Evolutionary conservation across 345 rosid genomes (phyloP), one percentile per base, ranked within the genome.

Genomic region (Gossypium mustelinum): DNA sequence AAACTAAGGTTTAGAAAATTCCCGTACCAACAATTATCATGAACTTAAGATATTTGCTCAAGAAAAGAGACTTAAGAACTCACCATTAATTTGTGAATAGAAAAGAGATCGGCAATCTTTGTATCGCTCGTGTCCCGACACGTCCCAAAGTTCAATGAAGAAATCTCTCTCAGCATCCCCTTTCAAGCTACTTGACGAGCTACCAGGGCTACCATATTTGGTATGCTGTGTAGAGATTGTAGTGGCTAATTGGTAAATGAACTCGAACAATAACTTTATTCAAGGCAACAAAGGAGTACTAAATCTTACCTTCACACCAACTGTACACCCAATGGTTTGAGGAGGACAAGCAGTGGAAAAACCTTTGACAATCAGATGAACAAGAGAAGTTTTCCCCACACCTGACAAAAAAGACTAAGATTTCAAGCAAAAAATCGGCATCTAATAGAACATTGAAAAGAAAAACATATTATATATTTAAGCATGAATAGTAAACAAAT

Each of bases 61-160:
- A 65, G 58, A 50, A 56, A 34, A 22, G 60, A 72, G 65, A 73
- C 7, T 70, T 25, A 20, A 39, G 18, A 24, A 22, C 86, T 84
- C 73, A 93, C 99, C 99, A 72, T 93, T 96, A 66, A 93, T 87
- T 78, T 90, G 97, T 29, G 99, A 93, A 81, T 96, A 96, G 84
- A 96, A 96, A 18, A 93, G 82, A 59, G 99, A 86, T 14, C 99
- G 91, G 63, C 98, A 93, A 78, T 92, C 98, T 87, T 92, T 96
- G 85, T 96, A 96, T 75, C 98, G 86, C 6, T 96, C 99, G 68
- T 96, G 99, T 22, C 99, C 98, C 39, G 98, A 96, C 67, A 96
- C 89, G 81, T 96, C 99, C 99, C 99, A 96, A 7, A 96, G 97
- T 84, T 96, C 99, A 65, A 93, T 85, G 82, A 96, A 96, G 87